phyloP scores from a whole-genome alignment of 257 asterid genomes.

The Ilex asprella region DNA sequence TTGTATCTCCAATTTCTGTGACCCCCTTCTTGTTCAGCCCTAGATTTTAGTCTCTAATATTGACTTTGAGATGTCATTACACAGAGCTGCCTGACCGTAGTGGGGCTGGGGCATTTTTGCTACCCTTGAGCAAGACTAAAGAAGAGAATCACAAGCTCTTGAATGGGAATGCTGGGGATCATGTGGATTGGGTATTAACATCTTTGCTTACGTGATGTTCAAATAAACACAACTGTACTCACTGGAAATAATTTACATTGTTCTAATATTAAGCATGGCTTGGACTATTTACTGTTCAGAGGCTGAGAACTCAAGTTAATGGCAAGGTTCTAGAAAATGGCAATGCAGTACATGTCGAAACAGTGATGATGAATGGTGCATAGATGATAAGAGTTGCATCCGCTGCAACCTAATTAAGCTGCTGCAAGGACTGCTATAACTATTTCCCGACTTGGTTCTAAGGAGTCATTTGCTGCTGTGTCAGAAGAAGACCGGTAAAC shows the following conservation, averaged over 20 bases:
- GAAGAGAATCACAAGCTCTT: conserved; percentile 10
- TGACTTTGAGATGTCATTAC: neutral
- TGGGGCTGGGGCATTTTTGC: conserved; percentile 45
- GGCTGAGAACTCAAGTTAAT: conserved; percentile 84
- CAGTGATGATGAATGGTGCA: conserved; percentile 54
- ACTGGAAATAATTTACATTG: no score
- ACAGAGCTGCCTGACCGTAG: conserved; percentile 84
- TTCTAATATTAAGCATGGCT: conserved; percentile 6
- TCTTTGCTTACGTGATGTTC: neutral
- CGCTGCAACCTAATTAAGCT: neutral
- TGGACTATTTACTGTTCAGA: conserved; percentile 29
- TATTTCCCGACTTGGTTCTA: no score
- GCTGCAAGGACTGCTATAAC: no score
- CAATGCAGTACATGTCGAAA: conserved; percentile 64
- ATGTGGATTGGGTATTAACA: conserved; percentile 66
- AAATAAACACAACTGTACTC: no score
- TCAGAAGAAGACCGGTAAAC: conserved; percentile 10
- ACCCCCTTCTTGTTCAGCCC: neutral
- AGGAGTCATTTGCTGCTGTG: no score
- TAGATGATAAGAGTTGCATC: conserved; percentile 13
- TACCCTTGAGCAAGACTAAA: conserved; percentile 51
- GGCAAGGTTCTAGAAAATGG: conserved; percentile 90
- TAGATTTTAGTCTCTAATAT: neutral
- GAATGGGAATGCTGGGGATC: conserved; percentile 70
- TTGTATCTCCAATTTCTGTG: neutral